Evolutionary conservation across 2,329 filamentous ascomycete species (phyloP).

Genomic region (Colletotrichum caudatum): DNA sequence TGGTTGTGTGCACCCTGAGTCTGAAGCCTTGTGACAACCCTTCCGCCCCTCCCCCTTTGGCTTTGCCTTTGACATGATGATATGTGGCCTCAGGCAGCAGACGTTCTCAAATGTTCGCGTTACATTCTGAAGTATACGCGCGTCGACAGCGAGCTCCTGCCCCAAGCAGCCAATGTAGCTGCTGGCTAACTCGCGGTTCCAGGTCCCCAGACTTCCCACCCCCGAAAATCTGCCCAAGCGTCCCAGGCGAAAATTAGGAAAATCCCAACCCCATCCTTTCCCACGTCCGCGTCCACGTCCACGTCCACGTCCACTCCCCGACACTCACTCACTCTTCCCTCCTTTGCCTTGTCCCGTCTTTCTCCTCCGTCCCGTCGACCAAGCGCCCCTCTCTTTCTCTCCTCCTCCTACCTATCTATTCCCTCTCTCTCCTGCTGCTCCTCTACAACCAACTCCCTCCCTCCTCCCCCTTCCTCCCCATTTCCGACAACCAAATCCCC

Average conservation of each 20-base stretch:
- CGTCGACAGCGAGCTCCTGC: constrained; percentile 9
- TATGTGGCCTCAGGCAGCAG: constrained; percentile 37
- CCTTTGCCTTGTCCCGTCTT: constrained; percentile 32
- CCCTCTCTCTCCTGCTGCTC: constrained; percentile 3
- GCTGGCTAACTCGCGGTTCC: constrained; percentile 15
- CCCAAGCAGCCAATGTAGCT: constrained; percentile 12
- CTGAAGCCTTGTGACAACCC: neutral
- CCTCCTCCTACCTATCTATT: constrained; percentile 16
- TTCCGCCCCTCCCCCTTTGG: neutral
- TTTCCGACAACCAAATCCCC: constrained; percentile 30
- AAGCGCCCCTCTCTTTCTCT: constrained; percentile 23
- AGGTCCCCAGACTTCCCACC: constrained; percentile 38
- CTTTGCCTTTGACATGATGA: neutral
- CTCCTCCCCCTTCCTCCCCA: constrained; percentile 23
- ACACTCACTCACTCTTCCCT: constrained; percentile 32
- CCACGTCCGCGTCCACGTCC: constrained; percentile 40
- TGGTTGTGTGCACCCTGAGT: neutral
- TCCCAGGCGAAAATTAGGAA: constrained; percentile 44
- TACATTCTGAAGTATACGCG: constrained; percentile 39
- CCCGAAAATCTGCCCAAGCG: constrained; percentile 41
- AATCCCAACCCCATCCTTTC: constrained; percentile 47
- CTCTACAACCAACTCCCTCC: constrained; percentile 14
- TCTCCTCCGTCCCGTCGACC: constrained; percentile 20
- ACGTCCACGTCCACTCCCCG: constrained; percentile 13
- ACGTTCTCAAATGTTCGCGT: constrained; percentile 39